phyloP scores from a whole-genome alignment of 768 basidiomycete genomes.

The Pleurotus tuoliensis region DNA sequence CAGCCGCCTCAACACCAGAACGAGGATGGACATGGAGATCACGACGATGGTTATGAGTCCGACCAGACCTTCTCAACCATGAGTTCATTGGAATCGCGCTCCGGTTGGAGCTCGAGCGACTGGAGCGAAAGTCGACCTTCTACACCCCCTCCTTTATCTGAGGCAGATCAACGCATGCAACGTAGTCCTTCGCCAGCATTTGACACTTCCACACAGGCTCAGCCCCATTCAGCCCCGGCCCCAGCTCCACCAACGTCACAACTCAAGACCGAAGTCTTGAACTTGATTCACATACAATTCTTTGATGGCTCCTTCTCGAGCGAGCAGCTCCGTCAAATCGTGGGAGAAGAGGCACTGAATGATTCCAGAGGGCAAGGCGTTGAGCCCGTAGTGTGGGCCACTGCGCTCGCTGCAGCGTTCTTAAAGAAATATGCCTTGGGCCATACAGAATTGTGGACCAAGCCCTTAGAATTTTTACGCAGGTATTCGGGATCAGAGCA shows the following conservation, averaged over 20 bases:
- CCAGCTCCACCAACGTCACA: slow-evolving; percentile 11
- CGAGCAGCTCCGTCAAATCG: slow-evolving; percentile 26
- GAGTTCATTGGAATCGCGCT: slow-evolving; percentile 41
- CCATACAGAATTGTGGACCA: slow-evolving; percentile 1
- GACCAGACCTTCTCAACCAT: slow-evolving; percentile 38
- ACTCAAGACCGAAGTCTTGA: slow-evolving; percentile 23
- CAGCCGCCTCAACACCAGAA: not conserved
- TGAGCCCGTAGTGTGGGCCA: slow-evolving; percentile 42
- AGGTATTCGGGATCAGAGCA: not conserved
- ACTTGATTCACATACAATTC: slow-evolving; percentile 34
- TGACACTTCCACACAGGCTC: not conserved
- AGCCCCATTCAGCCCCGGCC: slow-evolving; percentile 5
- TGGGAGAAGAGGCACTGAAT: slow-evolving; percentile 29
- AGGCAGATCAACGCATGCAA: slow-evolving; percentile 17
- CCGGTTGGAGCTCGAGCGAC: slow-evolving; percentile 26
- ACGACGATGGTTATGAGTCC: slow-evolving; percentile 27
- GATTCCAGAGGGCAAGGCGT: slow-evolving; percentile 26
- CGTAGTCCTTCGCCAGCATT: slow-evolving; percentile 14
- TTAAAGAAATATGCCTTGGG: slow-evolving; percentile 25
- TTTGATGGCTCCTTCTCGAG: slow-evolving; percentile 48
- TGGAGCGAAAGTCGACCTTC: slow-evolving; percentile 25
- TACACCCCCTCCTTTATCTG: slow-evolving; percentile 19
- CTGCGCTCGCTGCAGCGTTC: slow-evolving; percentile 43
- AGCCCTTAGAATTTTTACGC: not conserved
- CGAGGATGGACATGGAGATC: slow-evolving; percentile 7